Evolutionary conservation across 2,329 filamentous ascomycete genomes (phyloP).

Genomic region (Fusarium nisikadoi): DNA sequence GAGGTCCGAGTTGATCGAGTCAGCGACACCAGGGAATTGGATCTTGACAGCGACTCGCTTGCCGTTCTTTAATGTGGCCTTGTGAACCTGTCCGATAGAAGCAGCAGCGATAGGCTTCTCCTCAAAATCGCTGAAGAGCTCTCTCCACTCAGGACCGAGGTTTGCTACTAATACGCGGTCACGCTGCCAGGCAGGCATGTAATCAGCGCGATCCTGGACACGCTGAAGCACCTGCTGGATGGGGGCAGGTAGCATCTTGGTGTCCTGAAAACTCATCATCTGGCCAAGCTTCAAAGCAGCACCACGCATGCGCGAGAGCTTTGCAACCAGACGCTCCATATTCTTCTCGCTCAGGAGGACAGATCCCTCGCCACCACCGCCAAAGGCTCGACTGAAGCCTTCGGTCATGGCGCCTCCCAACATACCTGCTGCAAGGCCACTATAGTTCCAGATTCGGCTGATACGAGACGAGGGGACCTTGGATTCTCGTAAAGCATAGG

Average conservation of each 20-base stretch:
- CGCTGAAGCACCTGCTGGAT: slow-evolving; percentile 92
- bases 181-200: slow-evolving; percentile 95
- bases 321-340: slow-evolving; percentile 91
- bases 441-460: slow-evolving; percentile 92
- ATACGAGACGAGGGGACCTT: slow-evolving; percentile 89
- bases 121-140: slow-evolving; percentile 85
- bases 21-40: slow-evolving; percentile 95
- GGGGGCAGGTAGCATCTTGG: slow-evolving; percentile 88
- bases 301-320: slow-evolving; percentile 94
- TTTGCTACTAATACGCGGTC: slow-evolving; percentile 84
- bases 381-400: slow-evolving; percentile 81
- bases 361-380: slow-evolving; percentile 74
- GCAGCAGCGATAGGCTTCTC: slow-evolving; percentile 94
- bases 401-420: slow-evolving; percentile 91
- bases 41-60: slow-evolving; percentile 91
- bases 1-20: slow-evolving; percentile 95
- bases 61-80: slow-evolving; percentile 79
- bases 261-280: slow-evolving; percentile 98
- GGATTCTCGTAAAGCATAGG: slow-evolving; percentile 85
- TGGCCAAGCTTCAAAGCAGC: slow-evolving; percentile 97
- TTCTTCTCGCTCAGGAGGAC: slow-evolving; percentile 89
- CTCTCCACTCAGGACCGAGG: slow-evolving; percentile 84
- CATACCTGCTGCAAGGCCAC: slow-evolving; percentile 93
- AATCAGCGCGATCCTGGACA: slow-evolving; percentile 95
- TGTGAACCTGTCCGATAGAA: slow-evolving; percentile 96